phyloP scores from a whole-genome alignment of 768 basidiomycete genomes.

The Auricularia auricula-judae region DNA sequence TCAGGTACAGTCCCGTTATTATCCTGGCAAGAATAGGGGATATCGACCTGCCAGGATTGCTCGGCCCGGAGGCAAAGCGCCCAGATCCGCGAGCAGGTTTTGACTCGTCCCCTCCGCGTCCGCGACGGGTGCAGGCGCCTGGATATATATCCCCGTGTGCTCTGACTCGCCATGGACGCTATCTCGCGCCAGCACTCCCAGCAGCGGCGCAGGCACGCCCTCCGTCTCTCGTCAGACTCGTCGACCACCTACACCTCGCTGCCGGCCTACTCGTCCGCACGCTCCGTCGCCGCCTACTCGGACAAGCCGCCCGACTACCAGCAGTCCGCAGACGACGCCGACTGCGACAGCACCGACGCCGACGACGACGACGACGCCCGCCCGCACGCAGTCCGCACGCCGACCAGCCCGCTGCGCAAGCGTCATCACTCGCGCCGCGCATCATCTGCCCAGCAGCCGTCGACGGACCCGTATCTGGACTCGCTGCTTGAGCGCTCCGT shows the following conservation, averaged over 20 bases:
- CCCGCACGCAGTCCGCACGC: neutral
- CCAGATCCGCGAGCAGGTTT: too few relatives aligned
- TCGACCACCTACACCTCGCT: neutral
- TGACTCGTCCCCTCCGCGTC: neutral
- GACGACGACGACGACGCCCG: neutral
- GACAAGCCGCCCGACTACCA: slow-evolving; percentile 1
- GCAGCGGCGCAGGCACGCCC: neutral
- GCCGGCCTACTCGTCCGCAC: neutral
- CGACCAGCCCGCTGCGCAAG: slow-evolving; percentile 11
- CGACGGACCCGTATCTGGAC: slow-evolving; percentile 34
- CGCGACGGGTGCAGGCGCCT: neutral
- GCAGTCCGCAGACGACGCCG: neutral
- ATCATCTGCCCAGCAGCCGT: slow-evolving; percentile 35
- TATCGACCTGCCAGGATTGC: too few relatives aligned
- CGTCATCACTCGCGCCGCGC: slow-evolving; percentile 6
- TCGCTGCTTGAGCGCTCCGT: slow-evolving; percentile 73
- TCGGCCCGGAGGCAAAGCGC: too few relatives aligned
- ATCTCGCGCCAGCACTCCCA: neutral
- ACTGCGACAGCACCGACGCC: neutral
- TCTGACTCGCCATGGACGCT: neutral
- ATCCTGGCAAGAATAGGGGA: too few relatives aligned
- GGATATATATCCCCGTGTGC: neutral
- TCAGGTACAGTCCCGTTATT: too few relatives aligned
- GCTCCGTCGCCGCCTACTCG: neutral
- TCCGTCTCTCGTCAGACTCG: neutral